Conservation (phyloP, 1,284 basidiomycete species). For the Porodaedalea pini region DNA sequence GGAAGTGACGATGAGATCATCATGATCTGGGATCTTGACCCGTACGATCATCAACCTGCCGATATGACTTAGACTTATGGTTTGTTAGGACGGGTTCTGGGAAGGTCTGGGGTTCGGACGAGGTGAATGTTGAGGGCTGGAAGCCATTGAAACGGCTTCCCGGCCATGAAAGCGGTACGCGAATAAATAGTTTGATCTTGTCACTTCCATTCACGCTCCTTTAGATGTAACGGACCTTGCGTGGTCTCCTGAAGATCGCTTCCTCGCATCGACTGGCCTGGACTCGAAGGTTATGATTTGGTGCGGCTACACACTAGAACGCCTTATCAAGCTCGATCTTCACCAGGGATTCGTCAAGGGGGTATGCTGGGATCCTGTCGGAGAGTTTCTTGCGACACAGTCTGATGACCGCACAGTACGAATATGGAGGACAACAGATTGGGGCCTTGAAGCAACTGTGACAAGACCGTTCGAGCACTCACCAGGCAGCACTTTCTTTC, state of each 20-base stretch:
- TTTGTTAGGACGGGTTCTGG: slow-evolving; percentile 65
- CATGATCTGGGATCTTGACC: slow-evolving; percentile 97
- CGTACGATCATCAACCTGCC: slow-evolving; percentile 49
- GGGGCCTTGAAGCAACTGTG: slow-evolving; percentile 82
- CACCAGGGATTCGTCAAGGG: slow-evolving; percentile 99
- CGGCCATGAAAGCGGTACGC: slow-evolving; percentile 88
- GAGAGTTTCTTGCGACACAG: slow-evolving; percentile 94
- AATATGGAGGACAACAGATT: slow-evolving; percentile 94
- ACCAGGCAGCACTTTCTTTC: slow-evolving; percentile 93
- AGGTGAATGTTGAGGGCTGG: slow-evolving; percentile 97
- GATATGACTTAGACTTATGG: background rate
- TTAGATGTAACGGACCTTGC: slow-evolving; percentile 93
- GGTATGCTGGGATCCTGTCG: slow-evolving; percentile 97
- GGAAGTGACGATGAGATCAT: slow-evolving; percentile 95
- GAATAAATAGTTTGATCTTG: no score
- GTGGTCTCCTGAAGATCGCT: slow-evolving; percentile 90
- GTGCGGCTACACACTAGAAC: slow-evolving; percentile 87
- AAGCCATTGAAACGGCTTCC: slow-evolving; percentile 88
- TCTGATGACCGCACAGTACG: slow-evolving; percentile 96
- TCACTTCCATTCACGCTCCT: slow-evolving; percentile 10
- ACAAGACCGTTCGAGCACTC: slow-evolving; percentile 90
- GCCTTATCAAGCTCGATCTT: slow-evolving; percentile 77
- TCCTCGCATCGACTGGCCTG: slow-evolving; percentile 90
- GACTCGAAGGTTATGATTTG: slow-evolving; percentile 92
- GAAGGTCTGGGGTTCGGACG: slow-evolving; percentile 88